Conservation (phyloP, 1,284 basidiomycete species). For the Cutaneotrichosporon curvatum region DNA sequence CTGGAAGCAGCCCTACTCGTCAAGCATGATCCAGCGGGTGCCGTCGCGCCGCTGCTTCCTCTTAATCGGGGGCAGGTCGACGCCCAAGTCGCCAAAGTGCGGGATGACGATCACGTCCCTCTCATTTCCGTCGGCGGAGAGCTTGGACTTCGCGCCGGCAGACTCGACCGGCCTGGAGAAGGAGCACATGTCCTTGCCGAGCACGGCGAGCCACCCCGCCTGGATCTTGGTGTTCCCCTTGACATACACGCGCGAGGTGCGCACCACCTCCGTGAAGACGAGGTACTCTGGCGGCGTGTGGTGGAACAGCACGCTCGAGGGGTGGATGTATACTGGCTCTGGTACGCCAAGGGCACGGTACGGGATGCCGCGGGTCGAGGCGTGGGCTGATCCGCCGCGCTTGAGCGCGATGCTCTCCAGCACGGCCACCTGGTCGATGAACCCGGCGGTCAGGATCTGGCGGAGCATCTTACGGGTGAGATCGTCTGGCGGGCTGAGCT, state of each 20-base stretch:
- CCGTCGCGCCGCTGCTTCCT: slow-evolving; percentile 46
- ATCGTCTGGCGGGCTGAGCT: slow-evolving; percentile 38
- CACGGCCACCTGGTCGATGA: slow-evolving; percentile 92
- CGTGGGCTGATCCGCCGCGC: slow-evolving; percentile 53
- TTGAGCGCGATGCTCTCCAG: slow-evolving; percentile 74
- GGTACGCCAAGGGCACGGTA: slow-evolving; percentile 75
- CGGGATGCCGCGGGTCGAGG: slow-evolving; percentile 69
- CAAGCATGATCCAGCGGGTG: slow-evolving; percentile 44
- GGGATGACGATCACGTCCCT: slow-evolving; percentile 60
- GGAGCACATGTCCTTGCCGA: slow-evolving; percentile 75
- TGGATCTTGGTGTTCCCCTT: slow-evolving; percentile 85
- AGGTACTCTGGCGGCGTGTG: slow-evolving; percentile 75
- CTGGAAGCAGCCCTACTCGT: slow-evolving; percentile 16
- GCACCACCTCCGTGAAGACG: slow-evolving; percentile 73
- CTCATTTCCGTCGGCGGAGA: slow-evolving; percentile 32
- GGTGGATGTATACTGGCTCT: slow-evolving; percentile 90
- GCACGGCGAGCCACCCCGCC: slow-evolving; percentile 73
- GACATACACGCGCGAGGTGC: slow-evolving; percentile 67
- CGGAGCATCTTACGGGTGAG: slow-evolving; percentile 83
- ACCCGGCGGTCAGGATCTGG: slow-evolving; percentile 81
- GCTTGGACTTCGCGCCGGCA: slow-evolving; percentile 35
- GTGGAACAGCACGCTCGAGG: slow-evolving; percentile 70
- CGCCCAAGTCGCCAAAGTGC: slow-evolving; percentile 70
- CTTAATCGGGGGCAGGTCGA: slow-evolving; percentile 75
- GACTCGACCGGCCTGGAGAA: slow-evolving; percentile 80